A percentile compares a stretch with the other conserved stretches of the same genome.
Conservation (phyloP, 2,329 filamentous ascomycete genomes). For the Botryotinia convoluta region DNA sequence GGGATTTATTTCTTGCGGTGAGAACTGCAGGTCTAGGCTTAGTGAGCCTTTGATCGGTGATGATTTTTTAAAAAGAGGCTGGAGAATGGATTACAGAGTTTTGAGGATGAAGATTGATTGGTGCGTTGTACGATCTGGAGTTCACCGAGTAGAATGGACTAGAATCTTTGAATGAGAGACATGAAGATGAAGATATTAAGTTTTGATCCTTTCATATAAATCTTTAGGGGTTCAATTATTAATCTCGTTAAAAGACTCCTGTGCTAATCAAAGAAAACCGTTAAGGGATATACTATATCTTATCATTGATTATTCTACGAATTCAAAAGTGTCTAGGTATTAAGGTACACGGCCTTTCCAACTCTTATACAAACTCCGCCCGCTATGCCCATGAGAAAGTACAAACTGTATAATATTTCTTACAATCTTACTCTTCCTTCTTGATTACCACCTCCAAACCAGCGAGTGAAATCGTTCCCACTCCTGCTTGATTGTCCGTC, state of each 20-base stretch:
- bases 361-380: slow-evolving; percentile 30
- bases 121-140: slow-evolving; percentile 2
- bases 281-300: background rate
- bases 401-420: slow-evolving; percentile 14
- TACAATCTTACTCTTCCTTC: slow-evolving; percentile 38
- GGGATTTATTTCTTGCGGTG: slow-evolving; percentile 17
- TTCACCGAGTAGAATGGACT: slow-evolving; percentile 18
- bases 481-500: slow-evolving; percentile 36
- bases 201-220: background rate
- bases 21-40: slow-evolving; percentile 16
- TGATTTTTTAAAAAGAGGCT: slow-evolving; percentile 14
- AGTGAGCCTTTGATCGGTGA: background rate
- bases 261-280: background rate
- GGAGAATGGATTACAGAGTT: slow-evolving; percentile 10
- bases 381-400: slow-evolving; percentile 33
- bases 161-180: background rate
- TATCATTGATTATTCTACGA: slow-evolving; percentile 15
- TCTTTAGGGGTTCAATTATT: background rate
- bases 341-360: slow-evolving; percentile 11
- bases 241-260: background rate
- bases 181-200: background rate
- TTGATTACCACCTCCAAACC: slow-evolving; percentile 54
- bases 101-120: background rate
- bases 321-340: slow-evolving; percentile 19
- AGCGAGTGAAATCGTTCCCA: slow-evolving; percentile 51